Conservation (phyloP, 441 rosid species). For the Corymbia calophylla region DNA sequence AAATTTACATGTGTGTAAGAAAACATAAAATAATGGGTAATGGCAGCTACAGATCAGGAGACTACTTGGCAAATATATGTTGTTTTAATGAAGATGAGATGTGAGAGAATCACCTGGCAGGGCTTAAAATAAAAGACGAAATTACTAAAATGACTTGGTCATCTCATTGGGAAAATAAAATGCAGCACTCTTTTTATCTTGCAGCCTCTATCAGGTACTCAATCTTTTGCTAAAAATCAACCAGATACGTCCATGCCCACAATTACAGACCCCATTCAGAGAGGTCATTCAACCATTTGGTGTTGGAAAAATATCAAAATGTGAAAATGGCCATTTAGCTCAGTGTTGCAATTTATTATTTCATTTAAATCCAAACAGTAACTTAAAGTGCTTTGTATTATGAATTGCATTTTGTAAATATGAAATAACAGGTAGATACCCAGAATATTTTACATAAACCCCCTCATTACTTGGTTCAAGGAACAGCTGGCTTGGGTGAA, state of each 20-base stretch:
- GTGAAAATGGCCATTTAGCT: background rate
- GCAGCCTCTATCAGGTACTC: background rate
- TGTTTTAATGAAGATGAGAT: background rate
- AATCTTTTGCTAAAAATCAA: background rate
- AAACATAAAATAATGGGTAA: background rate
- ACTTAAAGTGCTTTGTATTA: background rate
- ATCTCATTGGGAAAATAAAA: background rate
- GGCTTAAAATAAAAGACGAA: background rate
- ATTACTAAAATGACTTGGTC: background rate
- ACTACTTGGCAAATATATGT: background rate
- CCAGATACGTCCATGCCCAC: background rate
- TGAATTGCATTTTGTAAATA: background rate
- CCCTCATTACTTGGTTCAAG: background rate
- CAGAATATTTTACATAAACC: background rate
- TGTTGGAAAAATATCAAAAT: background rate
- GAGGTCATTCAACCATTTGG: background rate
- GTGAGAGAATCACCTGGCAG: background rate
- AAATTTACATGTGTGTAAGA: background rate
- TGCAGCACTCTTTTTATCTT: background rate
- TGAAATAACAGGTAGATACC: background rate
- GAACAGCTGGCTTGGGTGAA: background rate
- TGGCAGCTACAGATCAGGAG: background rate
- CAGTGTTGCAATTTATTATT: background rate
- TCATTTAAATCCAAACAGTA: background rate
- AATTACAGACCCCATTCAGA: background rate